These are phyloP conservation scores for Chlamydomonas sphaeroides DNA, from an alignment of 139 green algal species.

Conservation along the genomic window DNA sequence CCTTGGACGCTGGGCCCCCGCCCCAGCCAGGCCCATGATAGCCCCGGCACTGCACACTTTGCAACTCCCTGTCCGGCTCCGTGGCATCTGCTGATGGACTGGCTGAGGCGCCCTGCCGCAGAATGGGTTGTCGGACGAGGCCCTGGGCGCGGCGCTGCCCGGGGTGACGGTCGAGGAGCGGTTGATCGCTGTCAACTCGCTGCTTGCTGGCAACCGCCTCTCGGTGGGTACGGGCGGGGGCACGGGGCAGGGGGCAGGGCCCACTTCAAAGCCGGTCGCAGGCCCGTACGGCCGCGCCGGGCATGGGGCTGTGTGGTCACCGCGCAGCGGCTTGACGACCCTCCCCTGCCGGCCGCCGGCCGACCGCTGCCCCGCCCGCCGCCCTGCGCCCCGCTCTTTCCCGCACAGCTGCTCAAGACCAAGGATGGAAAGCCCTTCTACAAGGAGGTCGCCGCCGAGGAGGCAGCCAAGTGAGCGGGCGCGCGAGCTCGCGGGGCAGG, in stretches of 20 bases:
- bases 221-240: conserved; percentile 18
- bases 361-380: background rate
- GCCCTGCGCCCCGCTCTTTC: background rate
- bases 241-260: background rate
- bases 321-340: no score
- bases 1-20: no score
- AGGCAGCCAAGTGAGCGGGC: conserved; percentile 62
- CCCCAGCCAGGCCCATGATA: no score
- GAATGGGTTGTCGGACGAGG: conserved; percentile 48
- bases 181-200: conserved; percentile 40
- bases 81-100: no score
- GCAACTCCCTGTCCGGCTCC: no score
- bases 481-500: no score
- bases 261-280: no score
- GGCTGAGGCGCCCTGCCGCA: no score
- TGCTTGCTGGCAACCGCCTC: conserved; percentile 50
- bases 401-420: conserved; percentile 7
- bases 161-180: conserved; percentile 14
- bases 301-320: no score
- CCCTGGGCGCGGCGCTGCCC: conserved; percentile 27
- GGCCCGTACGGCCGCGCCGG: no score
- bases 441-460: conserved; percentile 58
- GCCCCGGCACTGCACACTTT: no score
- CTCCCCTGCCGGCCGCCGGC: no score
- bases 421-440: conserved; percentile 47